Base-by-base conservation (phyloP, 768 basidiomycete genomes). In the Collybia sordida region DNA sequence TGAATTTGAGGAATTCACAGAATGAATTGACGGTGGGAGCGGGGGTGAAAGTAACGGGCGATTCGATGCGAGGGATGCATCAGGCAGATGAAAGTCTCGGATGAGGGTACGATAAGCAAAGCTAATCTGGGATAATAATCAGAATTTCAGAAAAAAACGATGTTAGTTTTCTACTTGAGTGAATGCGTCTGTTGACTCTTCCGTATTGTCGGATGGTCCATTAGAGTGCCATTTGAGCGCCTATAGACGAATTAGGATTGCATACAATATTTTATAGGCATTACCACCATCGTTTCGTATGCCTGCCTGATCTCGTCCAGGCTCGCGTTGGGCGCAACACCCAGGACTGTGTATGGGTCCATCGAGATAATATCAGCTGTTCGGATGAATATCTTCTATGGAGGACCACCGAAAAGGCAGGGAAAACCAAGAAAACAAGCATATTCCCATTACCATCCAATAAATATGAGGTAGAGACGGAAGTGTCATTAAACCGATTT, bases 201-300 rank as follows among this genome's bases (percentile, higher is more conserved):
- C 78, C 59, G 77, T 80, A 51, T 77, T 72, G 22, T 71, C 64
- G 18, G 64, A 74, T 64, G 83, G 81, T 52, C 82, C 82, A 66
- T 86, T 83, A 54, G 84, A 83, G 56, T 86, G 83, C 82, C 84
- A 87, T 59, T 73, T 75, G 48, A 86, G 67, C 55, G 82, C 83
- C 84, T 66, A 56, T 51, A 53, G 45, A 39, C 48, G 45, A 52
- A 55, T 53, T 37, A 46, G 42, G 15, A 17, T 40, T 58, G 53
- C 47, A 65, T 12, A 14, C 31, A 31, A 31, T 12, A 31, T 12
- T 12, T 3, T 52, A 54, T 46, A 28, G 45, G 55, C 51, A 36
- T 23, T 62, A 70, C 58, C 68, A 85, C 85, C 69, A 81, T 70
- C 63, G 72, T 78, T 68, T 79, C 83, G 68, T 87, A 87, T 12